Percentiles rank a stretch among this genome's conserved stretches.
Evolutionary conservation across 164 flowering plant genomes (phyloP).

Genomic region (Malania oleifera): DNA sequence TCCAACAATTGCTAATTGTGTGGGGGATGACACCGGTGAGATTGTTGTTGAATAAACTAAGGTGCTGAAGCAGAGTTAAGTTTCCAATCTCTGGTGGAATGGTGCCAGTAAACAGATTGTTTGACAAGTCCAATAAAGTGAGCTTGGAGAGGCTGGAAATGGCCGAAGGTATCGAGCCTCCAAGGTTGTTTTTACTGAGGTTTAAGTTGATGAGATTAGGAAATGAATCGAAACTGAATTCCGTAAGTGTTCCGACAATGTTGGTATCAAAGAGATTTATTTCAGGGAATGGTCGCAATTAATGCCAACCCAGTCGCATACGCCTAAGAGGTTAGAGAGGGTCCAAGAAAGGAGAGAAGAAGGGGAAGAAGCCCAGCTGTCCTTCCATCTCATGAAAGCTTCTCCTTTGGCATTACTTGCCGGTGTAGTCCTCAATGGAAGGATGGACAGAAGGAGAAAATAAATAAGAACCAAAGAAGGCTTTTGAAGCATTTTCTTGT

Average conservation of each 20-base stretch:
- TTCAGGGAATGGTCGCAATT: conserved; percentile 24
- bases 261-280: conserved; percentile 25
- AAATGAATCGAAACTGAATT: conserved; percentile 35
- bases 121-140: conserved; percentile 35
- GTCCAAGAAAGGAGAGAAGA: conserved; percentile 44
- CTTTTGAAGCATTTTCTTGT: neutral
- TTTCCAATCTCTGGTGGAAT: conserved; percentile 40
- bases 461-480: conserved; percentile 15
- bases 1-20: conserved; percentile 31
- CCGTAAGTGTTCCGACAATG: conserved; percentile 31
- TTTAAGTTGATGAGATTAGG: conserved; percentile 34
- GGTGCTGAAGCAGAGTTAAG: conserved; percentile 32
- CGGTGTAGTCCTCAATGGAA: conserved; percentile 20
- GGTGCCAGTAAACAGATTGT: conserved; percentile 23
- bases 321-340: conserved; percentile 23
- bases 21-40: conserved; percentile 38
- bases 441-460: conserved; percentile 15
- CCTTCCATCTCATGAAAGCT: conserved; percentile 48
- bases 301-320: conserved; percentile 54
- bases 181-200: conserved; percentile 29
- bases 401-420: conserved; percentile 32
- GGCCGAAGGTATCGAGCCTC: conserved; percentile 38
- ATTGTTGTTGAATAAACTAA: conserved; percentile 32
- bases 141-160: conserved; percentile 38
- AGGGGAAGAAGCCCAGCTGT: conserved; percentile 21